Percentiles rank a stretch among this genome's conserved stretches.
Conservation (phyloP, 1,284 basidiomycete species). For the Polyporus tsugae region DNA sequence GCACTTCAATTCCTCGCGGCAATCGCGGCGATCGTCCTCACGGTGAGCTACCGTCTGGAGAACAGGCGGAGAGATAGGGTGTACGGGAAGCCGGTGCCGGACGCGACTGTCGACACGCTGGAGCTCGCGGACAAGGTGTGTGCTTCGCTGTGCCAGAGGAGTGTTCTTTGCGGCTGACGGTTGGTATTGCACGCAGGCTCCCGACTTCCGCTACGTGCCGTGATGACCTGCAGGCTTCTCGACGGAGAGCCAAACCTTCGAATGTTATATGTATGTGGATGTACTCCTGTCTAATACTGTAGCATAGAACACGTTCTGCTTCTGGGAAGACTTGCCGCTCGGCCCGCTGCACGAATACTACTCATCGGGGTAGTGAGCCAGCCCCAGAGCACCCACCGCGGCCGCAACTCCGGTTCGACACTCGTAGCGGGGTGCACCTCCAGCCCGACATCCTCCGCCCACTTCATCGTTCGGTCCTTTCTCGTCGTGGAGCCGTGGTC, state of each 20-base stretch:
- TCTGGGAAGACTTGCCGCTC: too few relatives aligned
- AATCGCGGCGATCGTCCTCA: constrained; percentile 58
- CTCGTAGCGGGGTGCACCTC: too few relatives aligned
- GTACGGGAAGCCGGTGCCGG: constrained; percentile 60
- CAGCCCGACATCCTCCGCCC: too few relatives aligned
- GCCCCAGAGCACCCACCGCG: too few relatives aligned
- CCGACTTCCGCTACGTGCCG: constrained; percentile 13
- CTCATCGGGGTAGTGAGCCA: too few relatives aligned
- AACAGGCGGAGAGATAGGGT: constrained; percentile 63
- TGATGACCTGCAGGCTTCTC: background rate
- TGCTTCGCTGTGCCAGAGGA: constrained; percentile 46
- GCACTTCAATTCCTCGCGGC: constrained; percentile 68
- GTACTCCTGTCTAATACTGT: background rate
- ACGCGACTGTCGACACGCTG: constrained; percentile 67
- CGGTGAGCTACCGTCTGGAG: constrained; percentile 70
- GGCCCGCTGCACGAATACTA: too few relatives aligned
- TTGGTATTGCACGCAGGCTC: background rate
- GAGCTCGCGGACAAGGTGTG: constrained; percentile 73
- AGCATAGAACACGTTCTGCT: background rate
- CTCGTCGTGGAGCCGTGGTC: too few relatives aligned
- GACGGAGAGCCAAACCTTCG: background rate
- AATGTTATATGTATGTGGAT: background rate
- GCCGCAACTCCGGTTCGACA: too few relatives aligned
- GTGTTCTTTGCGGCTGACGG: constrained; percentile 21
- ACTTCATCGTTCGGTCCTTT: too few relatives aligned